Base-by-base conservation (phyloP, 495 filamentous ascomycete genomes). In the Aspergillus asperescens region DNA sequence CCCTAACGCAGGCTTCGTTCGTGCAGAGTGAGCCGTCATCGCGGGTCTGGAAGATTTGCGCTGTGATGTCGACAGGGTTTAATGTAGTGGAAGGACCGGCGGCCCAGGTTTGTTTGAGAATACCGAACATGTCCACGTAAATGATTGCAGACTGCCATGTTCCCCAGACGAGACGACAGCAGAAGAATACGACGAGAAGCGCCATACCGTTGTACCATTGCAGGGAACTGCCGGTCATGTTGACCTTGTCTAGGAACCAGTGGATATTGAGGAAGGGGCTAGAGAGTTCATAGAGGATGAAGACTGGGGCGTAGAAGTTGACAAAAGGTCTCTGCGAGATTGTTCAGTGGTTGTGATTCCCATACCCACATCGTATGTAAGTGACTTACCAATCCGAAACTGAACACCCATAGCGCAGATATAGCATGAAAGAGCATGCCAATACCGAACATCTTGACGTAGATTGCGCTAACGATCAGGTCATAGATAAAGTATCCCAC, bases 171-270 rank as follows among this genome's bases (percentile, higher is more conserved):
- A 99, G 78, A 49, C 93, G 89, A 67, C 89, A 94, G 67, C 67
- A 79, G 75, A 95, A 93, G 76, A 99, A 99, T 40, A 81, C 83
- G 32, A 50, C 61, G 41, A 75, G 70, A 4, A 75, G 63, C 52
- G 78, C 57, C 65, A 92, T 82, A 60, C 90, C 90, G 67, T 96
- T 96, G 70, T 91, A 87, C 60, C 92, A 83, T 70, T 96, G 90
- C 39, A 79, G 56, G 13, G 68, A 76, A 54, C 87, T 87, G 45
- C 93, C 93, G 19, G 94, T 99, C 79, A 95, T 85, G 66, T 87
- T 83, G 61, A 96, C 77, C 73, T 99, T 99, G 75, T 99, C 93
- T 64, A 87, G 91, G 80, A 99, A 97, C 93, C 93, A 99, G 78
- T 99, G 93, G 71, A 97, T 87, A 67, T 95, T 94, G 62, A 94